phyloP scores from a whole-genome alignment of 1,284 basidiomycete species.

The Rhodotorula sp. region DNA sequence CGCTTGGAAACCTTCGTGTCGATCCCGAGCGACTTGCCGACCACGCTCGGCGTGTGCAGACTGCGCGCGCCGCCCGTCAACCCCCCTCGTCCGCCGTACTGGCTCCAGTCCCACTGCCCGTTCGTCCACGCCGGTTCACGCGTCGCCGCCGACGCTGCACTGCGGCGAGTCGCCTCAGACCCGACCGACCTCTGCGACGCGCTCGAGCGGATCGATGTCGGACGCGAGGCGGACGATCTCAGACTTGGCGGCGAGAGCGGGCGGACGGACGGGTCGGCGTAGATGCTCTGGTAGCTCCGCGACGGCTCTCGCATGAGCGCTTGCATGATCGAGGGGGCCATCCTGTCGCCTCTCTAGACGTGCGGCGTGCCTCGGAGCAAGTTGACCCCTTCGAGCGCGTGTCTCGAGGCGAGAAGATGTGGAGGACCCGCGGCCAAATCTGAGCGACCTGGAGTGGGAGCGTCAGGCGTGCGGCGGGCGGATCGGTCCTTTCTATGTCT shows the following conservation, averaged over 20 bases:
- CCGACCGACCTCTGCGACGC: slow-evolving; percentile 12
- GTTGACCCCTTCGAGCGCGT: not conserved
- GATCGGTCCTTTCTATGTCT: no score
- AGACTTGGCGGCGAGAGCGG: slow-evolving; percentile 3
- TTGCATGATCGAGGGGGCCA: slow-evolving; percentile 25
- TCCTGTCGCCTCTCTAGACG: not conserved
- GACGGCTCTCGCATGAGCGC: slow-evolving; percentile 29
- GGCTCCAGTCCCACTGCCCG: slow-evolving; percentile 37
- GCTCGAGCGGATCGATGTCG: slow-evolving; percentile 15
- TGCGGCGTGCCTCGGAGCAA: not conserved
- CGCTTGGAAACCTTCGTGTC: not conserved
- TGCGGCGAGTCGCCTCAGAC: not conserved
- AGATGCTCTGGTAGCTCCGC: slow-evolving; percentile 22
- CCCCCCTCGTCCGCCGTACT: slow-evolving; percentile 26
- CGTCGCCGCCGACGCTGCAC: not conserved
- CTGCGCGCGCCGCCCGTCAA: slow-evolving; percentile 28
- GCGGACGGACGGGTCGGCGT: slow-evolving; percentile 14
- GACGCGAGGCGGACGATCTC: slow-evolving; percentile 2
- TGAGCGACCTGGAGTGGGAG: no score
- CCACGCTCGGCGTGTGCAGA: slow-evolving; percentile 21
- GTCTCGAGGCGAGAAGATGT: no score
- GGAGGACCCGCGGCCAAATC: no score
- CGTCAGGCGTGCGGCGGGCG: no score
- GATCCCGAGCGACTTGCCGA: slow-evolving; percentile 19
- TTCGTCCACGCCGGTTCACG: slow-evolving; percentile 15